Conservation (phyloP, 2,329 filamentous ascomycete genomes). For the Neofusicoccum ribis region DNA sequence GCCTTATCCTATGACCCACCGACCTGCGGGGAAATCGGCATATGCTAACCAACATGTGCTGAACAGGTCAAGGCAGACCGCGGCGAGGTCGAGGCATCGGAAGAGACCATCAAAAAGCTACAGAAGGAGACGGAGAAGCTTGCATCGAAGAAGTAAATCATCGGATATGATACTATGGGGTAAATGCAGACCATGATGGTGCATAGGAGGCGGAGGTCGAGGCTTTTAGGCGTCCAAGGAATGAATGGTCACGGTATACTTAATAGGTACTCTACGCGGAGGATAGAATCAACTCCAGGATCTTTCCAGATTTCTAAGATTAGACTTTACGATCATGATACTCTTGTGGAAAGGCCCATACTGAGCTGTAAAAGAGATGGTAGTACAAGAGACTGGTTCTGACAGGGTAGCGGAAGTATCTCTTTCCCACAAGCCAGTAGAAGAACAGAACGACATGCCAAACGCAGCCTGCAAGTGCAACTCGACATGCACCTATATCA, state of each 20-base stretch:
- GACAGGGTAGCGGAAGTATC: no score
- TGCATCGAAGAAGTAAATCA: constrained; percentile 30
- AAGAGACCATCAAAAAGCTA: constrained; percentile 44
- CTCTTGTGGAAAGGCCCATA: no score
- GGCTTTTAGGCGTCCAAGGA: no score
- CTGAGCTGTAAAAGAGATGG: no score
- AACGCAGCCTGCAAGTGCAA: no score
- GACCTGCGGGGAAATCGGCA: neutral
- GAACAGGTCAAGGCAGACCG: constrained; percentile 44
- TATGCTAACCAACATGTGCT: neutral
- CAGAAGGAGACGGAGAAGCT: constrained; percentile 46
- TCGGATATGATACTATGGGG: neutral
- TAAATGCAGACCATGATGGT: no score
- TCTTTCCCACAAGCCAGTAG: no score
- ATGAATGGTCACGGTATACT: neutral
- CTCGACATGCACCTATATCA: no score
- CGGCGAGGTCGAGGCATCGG: constrained; percentile 44
- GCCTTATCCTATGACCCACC: neutral
- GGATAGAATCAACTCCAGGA: neutral
- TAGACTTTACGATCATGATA: no score
- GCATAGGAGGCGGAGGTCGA: neutral
- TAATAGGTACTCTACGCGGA: neutral
- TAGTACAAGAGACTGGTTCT: no score
- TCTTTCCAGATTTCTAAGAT: no score
- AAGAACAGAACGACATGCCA: no score